Evolutionary conservation across 169 alveolate species (phyloP), one percentile per base, ranked within the genome.

Genomic region (Miamiensis avidus): DNA sequence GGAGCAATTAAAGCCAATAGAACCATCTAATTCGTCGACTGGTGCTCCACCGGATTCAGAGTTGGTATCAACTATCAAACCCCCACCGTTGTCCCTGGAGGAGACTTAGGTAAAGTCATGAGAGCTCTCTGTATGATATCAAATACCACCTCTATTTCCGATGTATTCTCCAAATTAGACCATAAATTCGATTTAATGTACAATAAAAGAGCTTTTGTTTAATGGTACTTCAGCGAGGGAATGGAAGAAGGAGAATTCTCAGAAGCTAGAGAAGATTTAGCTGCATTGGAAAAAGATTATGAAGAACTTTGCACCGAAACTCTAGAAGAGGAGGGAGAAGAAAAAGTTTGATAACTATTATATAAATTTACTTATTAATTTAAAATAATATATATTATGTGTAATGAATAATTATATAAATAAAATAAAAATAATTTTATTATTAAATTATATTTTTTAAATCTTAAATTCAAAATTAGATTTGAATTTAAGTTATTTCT

Each of bases 31-130:
- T 98, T 98, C 92, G 99, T 98, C 78, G 99, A 98, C 87, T 98
- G 99, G 99, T 98, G 99, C 93, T 99, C 99, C 82, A 98, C 99
- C 65, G 99, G 99, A 33, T 99, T 99, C 98, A 98, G 98, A 95
- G 98, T 99, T 92, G 99, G 99, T 74, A 98, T 99, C 91, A 99
- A 98, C 97, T 98, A 98, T 95, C 99, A 98, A 96, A 99, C 99
- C 34, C 99, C 99, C 74, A 98, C 99, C 34, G 99, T 98, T 78
- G 99, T 98, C 25, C 99, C 99, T n/a, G 99, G 99, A 64, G 99
- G 99, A 32, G 99, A 98, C 86, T 96, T 99, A 33, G 99, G 99
- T 34, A 99, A 99, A 94, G 99, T 98, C 75, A 96, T 97, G 99
- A 97, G 99, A 87, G 99, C 99, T 30, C 99, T 98, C 74, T 98